phyloP scores from a whole-genome alignment of 352 stramenopile species.

The Globisporangium paddicum region DNA sequence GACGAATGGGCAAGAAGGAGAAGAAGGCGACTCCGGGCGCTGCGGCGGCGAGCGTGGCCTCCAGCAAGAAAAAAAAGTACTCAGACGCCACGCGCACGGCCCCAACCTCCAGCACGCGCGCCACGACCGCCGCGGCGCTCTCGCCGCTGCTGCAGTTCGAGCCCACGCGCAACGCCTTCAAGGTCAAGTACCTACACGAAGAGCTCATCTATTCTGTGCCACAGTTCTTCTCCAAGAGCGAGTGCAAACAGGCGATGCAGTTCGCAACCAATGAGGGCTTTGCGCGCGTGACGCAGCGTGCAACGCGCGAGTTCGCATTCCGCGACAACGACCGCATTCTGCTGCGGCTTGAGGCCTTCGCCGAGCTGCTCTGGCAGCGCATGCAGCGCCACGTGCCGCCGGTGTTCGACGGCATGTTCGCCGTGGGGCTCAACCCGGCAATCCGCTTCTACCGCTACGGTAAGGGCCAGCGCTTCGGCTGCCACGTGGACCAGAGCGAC shows the following conservation, averaged over 20 bases:
- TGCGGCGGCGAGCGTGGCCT: not conserved
- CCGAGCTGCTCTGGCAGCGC: slow-evolving; percentile 61
- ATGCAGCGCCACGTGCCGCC: slow-evolving; percentile 46
- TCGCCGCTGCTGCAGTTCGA: slow-evolving; percentile 45
- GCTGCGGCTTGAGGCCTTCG: slow-evolving; percentile 54
- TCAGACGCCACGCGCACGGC: slow-evolving; percentile 14
- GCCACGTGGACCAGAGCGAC: slow-evolving; percentile 83
- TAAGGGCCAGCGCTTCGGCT: slow-evolving; percentile 66
- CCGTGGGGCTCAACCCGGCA: slow-evolving; percentile 59
- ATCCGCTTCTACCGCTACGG: slow-evolving; percentile 79
- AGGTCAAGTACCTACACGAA: slow-evolving; percentile 34
- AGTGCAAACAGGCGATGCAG: slow-evolving; percentile 55
- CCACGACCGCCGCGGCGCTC: slow-evolving; percentile 6
- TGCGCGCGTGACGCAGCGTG: slow-evolving; percentile 62
- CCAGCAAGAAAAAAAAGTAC: slow-evolving; percentile 12
- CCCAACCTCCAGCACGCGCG: not conserved
- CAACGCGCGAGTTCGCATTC: slow-evolving; percentile 60
- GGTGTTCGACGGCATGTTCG: slow-evolving; percentile 59
- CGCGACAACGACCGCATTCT: slow-evolving; percentile 74
- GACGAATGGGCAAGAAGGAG: slow-evolving; percentile 12
- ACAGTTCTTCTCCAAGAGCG: slow-evolving; percentile 50
- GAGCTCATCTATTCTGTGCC: slow-evolving; percentile 66
- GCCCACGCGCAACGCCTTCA: slow-evolving; percentile 27
- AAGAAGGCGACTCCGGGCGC: slow-evolving; percentile 1
- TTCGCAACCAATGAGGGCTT: slow-evolving; percentile 61